Base-by-base conservation (phyloP, 1,284 basidiomycete species). In the Coriolopsis trogii region DNA sequence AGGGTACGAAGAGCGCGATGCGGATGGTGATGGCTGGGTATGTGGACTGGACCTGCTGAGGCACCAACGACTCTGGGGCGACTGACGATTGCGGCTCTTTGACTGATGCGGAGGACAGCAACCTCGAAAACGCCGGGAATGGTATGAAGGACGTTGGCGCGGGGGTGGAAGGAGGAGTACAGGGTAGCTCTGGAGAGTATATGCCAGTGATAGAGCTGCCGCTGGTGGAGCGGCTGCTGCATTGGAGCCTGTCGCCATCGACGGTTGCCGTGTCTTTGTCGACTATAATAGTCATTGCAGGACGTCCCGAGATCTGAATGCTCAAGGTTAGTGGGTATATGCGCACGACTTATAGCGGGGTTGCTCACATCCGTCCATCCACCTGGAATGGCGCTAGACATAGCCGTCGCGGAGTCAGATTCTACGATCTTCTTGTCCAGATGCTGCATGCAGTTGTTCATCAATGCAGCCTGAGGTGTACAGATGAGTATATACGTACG, bases 1-100 rank as follows among this genome's bases (percentile, higher is more conserved):
- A 80, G 12, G 78, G 78, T 7, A 78, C 42, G 63, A 80, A 79
- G 41, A 73, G 62, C 16, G 72, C 28, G 15, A 70, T 18, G 47
- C 48, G 59, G 30, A 55, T 20, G 25, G 44, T 10, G 47, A 34
- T 46, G 15, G 31, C 39, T 20, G 45, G 28, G 21, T 31, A 34
- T 23, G 39, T 8, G 13, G 25, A 18, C 31, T 18, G 20, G 37
- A 29, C 29, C 16, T 28, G 7, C 16, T 24, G 20, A 9, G 3
- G 25, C 34, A 18, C 3, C 15, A 7, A 26, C 16, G 36, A n/a
- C 16, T 24, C 13, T 3, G 23, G 3, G 33, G 3, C 21, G 2
- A n/a, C n/a, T n/a, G n/a, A n/a, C n/a, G n/a, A n/a, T n/a, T n/a
- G n/a, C n/a, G n/a, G n/a, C n/a, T n/a, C n/a, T n/a, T n/a, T n/a